Conservation (phyloP, 352 stramenopile genomes). For the Pythium dissotocum region DNA sequence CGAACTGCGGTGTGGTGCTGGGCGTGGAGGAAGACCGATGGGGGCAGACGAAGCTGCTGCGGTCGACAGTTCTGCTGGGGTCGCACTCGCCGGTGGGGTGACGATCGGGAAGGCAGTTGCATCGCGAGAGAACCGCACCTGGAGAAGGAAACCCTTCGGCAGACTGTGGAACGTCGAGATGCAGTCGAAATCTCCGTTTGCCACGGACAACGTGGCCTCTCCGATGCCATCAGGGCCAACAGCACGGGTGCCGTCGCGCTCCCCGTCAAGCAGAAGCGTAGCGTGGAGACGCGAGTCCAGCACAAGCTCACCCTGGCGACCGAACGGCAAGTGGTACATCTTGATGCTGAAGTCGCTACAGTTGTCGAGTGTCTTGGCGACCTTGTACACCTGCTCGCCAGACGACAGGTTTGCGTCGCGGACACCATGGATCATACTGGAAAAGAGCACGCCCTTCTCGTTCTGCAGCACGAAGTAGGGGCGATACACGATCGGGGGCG, state of each 20-base stretch:
- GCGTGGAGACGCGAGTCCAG: constrained; percentile 75
- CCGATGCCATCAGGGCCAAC: constrained; percentile 34
- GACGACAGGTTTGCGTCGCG: constrained; percentile 58
- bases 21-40: constrained; percentile 18
- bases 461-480: constrained; percentile 88
- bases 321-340: constrained; percentile 90
- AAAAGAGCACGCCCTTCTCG: constrained; percentile 85
- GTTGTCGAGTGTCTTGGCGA: constrained; percentile 57
- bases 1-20: constrained; percentile 16
- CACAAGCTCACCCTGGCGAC: constrained; percentile 77
- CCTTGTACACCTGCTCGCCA: constrained; percentile 63
- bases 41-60: constrained; percentile 3
- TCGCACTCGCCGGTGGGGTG: constrained; percentile 14
- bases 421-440: constrained; percentile 83
- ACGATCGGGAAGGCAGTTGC: constrained; percentile 51
- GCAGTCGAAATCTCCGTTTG: constrained; percentile 82
- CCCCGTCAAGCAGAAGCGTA: constrained; percentile 66
- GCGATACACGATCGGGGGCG: constrained; percentile 41
- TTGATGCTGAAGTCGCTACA: constrained; percentile 77
- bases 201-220: constrained; percentile 50
- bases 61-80: neutral
- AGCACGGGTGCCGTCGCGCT: constrained; percentile 23
- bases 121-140: constrained; percentile 55
- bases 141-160: constrained; percentile 64
- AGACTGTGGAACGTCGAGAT: constrained; percentile 71